Evolutionary conservation across 495 filamentous ascomycete species (phyloP).

Genomic region (Lasiosphaeria hispida): DNA sequence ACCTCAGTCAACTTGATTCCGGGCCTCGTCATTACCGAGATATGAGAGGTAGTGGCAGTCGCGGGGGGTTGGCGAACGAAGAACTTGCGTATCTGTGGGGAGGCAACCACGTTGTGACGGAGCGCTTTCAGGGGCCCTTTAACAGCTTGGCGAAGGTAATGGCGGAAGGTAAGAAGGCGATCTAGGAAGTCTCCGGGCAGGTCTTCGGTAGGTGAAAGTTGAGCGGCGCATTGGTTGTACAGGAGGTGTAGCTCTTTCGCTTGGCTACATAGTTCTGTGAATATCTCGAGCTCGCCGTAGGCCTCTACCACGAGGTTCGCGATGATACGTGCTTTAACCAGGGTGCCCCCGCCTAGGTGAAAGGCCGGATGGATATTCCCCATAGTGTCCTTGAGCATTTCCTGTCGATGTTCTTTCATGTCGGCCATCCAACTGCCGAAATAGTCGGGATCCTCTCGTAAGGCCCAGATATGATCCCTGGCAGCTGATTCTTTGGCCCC

Average conservation of each 20-base stretch:
- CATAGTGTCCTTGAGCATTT: conserved; percentile 32
- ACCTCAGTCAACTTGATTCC: too few relatives aligned
- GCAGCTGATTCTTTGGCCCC: conserved; percentile 34
- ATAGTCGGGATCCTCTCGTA: conserved; percentile 57
- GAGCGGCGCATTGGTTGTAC: background rate
- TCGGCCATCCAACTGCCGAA: conserved; percentile 40
- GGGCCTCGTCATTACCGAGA: too few relatives aligned
- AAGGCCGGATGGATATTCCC: conserved; percentile 30
- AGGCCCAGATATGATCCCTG: conserved; percentile 50
- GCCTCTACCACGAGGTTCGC: conserved; percentile 12
- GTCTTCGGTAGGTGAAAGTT: conserved; percentile 8
- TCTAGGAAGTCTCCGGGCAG: conserved; percentile 6
- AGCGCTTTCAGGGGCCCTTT: too few relatives aligned
- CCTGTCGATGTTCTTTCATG: conserved; percentile 41
- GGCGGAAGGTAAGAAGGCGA: background rate
- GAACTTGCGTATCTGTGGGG: conserved; percentile 11
- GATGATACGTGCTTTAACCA: conserved; percentile 19
- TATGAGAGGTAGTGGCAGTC: too few relatives aligned
- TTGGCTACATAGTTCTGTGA: conserved; percentile 17
- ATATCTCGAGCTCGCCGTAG: conserved; percentile 13
- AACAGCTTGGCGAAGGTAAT: too few relatives aligned
- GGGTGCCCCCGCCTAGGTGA: background rate
- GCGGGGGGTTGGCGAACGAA: background rate
- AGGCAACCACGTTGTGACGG: too few relatives aligned
- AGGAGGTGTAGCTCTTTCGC: conserved; percentile 7